Conservation (phyloP, 2,329 filamentous ascomycete species). For the Septoria linicola region DNA sequence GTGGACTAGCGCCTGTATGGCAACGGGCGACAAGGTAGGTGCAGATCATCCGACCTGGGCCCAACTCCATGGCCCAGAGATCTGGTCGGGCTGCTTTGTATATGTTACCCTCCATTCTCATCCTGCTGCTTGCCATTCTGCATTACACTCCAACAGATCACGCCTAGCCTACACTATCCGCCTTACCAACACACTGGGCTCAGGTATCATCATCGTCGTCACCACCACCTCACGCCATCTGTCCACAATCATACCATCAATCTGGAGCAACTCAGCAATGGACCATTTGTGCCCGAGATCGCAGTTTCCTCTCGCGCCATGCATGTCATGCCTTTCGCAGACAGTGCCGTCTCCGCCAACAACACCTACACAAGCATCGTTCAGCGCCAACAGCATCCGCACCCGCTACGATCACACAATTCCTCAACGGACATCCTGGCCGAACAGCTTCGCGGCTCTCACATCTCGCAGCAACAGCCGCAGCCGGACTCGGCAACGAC, state of each 20-base stretch:
- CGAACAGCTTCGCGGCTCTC: constrained; percentile 6
- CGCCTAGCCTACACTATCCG: not conserved
- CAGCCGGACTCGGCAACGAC: constrained; percentile 5
- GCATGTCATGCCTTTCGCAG: constrained; percentile 34
- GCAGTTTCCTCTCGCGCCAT: constrained; percentile 33
- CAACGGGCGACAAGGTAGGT: not conserved
- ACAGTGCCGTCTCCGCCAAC: constrained; percentile 13
- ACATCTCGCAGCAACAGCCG: constrained; percentile 3
- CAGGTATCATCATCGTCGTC: not conserved
- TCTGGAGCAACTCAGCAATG: constrained; percentile 22
- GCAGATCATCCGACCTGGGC: constrained; percentile 1
- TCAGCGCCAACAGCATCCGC: constrained; percentile 15
- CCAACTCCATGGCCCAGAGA: not conserved
- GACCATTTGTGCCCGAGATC: constrained; percentile 36
- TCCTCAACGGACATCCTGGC: constrained; percentile 24
- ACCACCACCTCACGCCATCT: constrained; percentile 12
- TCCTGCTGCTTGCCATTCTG: not conserved
- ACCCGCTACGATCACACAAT: constrained; percentile 23
- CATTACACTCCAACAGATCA: not conserved
- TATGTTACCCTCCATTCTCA: not conserved
- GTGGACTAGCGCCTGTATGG: not conserved
- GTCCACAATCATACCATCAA: constrained; percentile 1
- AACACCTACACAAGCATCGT: constrained; percentile 3
- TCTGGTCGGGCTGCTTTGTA: not conserved
- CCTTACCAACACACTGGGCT: not conserved